A percentile compares a stretch with the other conserved stretches of the same genome.
Conservation (phyloP, 2,329 filamentous ascomycete species). For the Gremmenia infestans region DNA sequence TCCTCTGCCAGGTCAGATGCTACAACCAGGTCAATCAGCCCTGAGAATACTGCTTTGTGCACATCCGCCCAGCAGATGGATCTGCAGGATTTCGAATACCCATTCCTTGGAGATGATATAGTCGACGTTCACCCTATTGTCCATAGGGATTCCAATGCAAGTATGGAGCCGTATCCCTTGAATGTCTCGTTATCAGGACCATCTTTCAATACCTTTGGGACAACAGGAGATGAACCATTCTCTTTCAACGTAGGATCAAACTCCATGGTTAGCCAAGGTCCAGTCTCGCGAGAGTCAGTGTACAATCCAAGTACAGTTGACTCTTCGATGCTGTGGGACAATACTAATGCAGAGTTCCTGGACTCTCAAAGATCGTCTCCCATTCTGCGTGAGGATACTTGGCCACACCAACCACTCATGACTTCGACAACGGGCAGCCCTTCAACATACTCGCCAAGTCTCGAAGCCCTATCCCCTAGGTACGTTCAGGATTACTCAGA, state of each 20-base stretch:
- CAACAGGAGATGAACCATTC: conserved; percentile 20
- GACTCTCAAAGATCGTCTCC: conserved; percentile 29
- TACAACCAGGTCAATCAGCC: conserved; percentile 29
- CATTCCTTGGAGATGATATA: conserved; percentile 26
- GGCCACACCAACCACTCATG: conserved; percentile 21
- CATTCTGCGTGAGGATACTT: conserved; percentile 22
- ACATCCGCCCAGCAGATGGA: conserved; percentile 28
- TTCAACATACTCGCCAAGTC: conserved; percentile 26
- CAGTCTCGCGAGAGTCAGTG: conserved; percentile 21
- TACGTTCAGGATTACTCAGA: conserved; percentile 28
- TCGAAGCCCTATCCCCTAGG: conserved; percentile 29
- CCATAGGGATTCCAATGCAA: conserved; percentile 21
- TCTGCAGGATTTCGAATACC: conserved; percentile 25
- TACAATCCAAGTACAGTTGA: conserved; percentile 21
- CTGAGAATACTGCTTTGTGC: conserved; percentile 25
- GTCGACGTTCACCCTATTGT: conserved; percentile 18
- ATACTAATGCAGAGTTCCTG: conserved; percentile 16
- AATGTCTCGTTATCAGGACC: conserved; percentile 19
- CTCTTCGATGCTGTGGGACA: conserved; percentile 25
- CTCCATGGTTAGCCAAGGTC: conserved; percentile 17
- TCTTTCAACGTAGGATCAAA: conserved; percentile 17
- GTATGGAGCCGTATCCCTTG: conserved; percentile 14
- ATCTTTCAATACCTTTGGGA: conserved; percentile 22
- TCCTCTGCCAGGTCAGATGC: conserved; percentile 30
- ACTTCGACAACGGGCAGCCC: conserved; percentile 24